These are phyloP conservation scores for Thoreauomyces humboldtii DNA, from an alignment of 192 early-diverging fungal species.

Conservation along the genomic window DNA sequence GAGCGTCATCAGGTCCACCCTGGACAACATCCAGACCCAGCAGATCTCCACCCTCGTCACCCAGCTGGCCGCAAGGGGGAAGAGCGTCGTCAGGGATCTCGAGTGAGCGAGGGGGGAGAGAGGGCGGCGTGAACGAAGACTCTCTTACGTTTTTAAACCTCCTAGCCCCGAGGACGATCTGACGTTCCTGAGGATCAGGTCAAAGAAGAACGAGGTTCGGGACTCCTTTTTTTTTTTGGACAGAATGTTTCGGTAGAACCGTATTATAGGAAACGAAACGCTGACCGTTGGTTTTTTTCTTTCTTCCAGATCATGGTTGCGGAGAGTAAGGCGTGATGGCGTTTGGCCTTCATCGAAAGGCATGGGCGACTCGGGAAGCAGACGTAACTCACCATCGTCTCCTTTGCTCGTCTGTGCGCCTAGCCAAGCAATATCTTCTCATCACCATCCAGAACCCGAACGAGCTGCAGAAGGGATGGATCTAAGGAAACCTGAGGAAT, in stretches of 20 bases:
- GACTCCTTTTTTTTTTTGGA: too few relatives aligned
- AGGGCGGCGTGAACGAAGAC: background rate
- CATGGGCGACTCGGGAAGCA: background rate
- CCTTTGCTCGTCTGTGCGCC: background rate
- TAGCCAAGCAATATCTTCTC: conserved; percentile 41
- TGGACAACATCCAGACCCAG: conserved; percentile 63
- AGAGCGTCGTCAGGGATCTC: conserved; percentile 11
- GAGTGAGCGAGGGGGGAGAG: background rate
- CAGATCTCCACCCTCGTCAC: conserved; percentile 58
- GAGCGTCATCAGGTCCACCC: conserved; percentile 49
- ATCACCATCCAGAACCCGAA: conserved; percentile 42
- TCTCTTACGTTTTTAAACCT: background rate
- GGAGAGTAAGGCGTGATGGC: conserved; percentile 27
- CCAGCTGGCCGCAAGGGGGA: conserved; percentile 13
- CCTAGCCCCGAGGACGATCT: conserved; percentile 37
- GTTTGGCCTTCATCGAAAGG: background rate
- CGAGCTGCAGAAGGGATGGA: conserved; percentile 22
- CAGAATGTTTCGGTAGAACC: too few relatives aligned
- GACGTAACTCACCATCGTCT: background rate
- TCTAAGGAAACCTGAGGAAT: too few relatives aligned
- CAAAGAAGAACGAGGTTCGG: conserved; percentile 38
- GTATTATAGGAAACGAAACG: too few relatives aligned
- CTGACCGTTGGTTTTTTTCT: background rate
- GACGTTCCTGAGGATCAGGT: conserved; percentile 38
- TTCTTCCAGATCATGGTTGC: conserved; percentile 40